Conservation (phyloP, 2,329 filamentous ascomycete genomes). For the Dactylellina drechsleri region DNA sequence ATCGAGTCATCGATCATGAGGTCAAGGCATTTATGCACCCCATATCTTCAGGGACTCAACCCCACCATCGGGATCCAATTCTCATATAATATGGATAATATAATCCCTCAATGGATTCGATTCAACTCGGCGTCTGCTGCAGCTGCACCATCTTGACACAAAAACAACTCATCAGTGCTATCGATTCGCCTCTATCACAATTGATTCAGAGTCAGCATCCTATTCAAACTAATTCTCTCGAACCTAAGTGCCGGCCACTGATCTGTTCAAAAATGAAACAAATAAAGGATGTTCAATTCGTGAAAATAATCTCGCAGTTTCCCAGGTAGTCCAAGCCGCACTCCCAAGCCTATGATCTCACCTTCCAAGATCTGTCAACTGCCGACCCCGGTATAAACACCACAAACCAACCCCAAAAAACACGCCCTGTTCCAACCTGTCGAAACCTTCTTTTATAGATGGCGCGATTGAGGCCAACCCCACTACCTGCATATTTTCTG, state of each 20-base stretch:
- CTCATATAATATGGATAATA: neutral
- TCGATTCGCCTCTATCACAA: neutral
- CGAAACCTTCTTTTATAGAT: neutral
- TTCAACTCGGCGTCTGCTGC: conserved; percentile 8
- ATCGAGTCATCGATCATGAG: conserved; percentile 27
- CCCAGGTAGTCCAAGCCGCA: conserved; percentile 8
- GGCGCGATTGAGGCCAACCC: conserved; percentile 33
- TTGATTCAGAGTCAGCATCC: no score
- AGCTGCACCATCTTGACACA: neutral
- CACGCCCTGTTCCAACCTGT: neutral
- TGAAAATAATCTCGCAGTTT: neutral
- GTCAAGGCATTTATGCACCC: conserved; percentile 29
- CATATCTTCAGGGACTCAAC: conserved; percentile 21
- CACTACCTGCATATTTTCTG: conserved; percentile 52
- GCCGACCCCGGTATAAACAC: neutral
- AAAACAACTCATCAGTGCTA: neutral
- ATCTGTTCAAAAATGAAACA: no score
- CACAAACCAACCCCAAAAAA: conserved; percentile 6
- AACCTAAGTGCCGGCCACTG: no score
- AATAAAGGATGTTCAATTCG: no score
- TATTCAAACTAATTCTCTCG: no score
- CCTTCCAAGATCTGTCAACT: conserved; percentile 42
- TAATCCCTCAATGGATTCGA: conserved; percentile 36
- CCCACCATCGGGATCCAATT: conserved; percentile 10
- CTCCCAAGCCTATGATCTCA: neutral